Evolutionary conservation across 106 monocot species (phyloP), one percentile per base, ranked within the genome.

Genomic region (Dendrobium chrysotoxum): DNA sequence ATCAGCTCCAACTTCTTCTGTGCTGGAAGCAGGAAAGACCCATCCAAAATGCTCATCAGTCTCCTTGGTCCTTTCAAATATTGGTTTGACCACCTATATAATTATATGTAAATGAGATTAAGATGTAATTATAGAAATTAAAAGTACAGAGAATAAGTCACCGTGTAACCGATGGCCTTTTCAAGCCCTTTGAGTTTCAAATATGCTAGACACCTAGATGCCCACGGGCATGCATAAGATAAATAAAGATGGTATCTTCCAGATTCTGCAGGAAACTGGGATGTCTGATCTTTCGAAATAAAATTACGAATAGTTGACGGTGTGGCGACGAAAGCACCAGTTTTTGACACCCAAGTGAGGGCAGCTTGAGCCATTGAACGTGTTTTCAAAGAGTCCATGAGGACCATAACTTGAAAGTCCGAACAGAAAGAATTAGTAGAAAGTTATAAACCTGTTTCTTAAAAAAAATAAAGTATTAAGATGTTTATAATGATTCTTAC

Each of bases 141-240:
- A 42, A 35, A 10, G 7, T 13, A n/a, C 8, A 42, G 73, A 53
- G 81, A 81, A 57, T 70, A 9, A 75, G 8, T 71, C 75, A 90
- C 91, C 77, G 90, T 84, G 84, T 26, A 93, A 84, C 86, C 82
- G 86, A 96, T 94, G 4, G 90, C 89, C 39, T 85, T 80, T 28
- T 93, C 89, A 53, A 96, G 90, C 21, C 96, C 96, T 82, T 96
- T 96, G 45, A 93, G 85, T 86, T 90, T 97, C 75, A 97, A 21
- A 80, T 39, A 89, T 68, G 97, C 79, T 61, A 97, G 81, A 79
- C 94, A 94, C 82, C 94, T 89, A 77, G 84, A 90, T 84, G 97
- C 97, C 97, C 97, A 97, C 55, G 97, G 97, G 79, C 97, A 97
- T 58, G 92, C 94, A 85, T 94, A 97, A 58, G 96, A 94, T 61